phyloP scores from a whole-genome alignment of 176 grass and related monocot species.

The Chrysopogon serrulatus region DNA sequence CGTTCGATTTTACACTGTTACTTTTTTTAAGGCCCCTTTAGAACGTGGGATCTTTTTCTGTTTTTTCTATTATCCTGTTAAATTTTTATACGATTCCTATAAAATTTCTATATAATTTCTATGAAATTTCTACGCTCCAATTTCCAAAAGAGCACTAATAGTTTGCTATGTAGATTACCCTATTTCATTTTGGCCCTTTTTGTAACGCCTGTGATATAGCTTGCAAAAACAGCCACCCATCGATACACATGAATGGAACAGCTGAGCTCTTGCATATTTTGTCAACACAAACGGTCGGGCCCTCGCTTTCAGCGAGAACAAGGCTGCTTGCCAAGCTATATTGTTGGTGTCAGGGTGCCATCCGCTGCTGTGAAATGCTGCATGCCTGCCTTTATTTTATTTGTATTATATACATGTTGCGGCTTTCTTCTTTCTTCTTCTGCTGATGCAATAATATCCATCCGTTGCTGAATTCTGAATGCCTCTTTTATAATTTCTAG shows the following conservation, averaged over 20 bases:
- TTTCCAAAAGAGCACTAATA: no score
- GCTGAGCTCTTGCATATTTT: neutral
- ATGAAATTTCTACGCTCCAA: no score
- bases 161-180: no score
- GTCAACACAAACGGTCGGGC: neutral
- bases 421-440: neutral
- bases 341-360: neutral
- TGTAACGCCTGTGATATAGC: neutral
- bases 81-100: no score
- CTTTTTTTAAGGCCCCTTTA: no score
- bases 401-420: neutral
- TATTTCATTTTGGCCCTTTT: neutral
- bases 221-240: neutral
- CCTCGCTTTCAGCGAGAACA: neutral
- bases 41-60: no score
- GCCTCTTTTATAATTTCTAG: neutral
- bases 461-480: no score
- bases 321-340: neutral
- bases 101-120: no score
- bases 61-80: no score
- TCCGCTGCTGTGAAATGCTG: neutral
- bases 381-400: no score
- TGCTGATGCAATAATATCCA: neutral
- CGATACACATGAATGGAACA: neutral
- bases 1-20: no score